These are phyloP conservation scores for Kazachstania taianensis DNA, from an alignment of 805 yeast genomes.

Conservation along the genomic window DNA sequence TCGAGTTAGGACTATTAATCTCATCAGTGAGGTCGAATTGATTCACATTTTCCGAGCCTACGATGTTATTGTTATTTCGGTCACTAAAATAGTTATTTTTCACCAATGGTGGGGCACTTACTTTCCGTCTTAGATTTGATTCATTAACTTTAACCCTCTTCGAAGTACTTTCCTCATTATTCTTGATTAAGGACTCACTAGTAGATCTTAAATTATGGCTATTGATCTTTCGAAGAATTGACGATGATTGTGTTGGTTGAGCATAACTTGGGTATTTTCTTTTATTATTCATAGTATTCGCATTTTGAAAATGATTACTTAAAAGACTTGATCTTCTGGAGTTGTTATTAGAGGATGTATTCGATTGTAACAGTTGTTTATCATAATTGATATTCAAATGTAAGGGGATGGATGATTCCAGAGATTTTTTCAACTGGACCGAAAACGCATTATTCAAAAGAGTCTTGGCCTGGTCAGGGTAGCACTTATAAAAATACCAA, in stretches of 20 bases:
- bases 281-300: constrained; percentile 4
- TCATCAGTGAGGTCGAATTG: constrained; percentile 26
- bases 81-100: too few species aligned
- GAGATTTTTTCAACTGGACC: constrained; percentile 37
- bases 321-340: constrained; percentile 33
- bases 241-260: constrained; percentile 21
- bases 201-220: constrained; percentile 14
- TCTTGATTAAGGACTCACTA: constrained; percentile 17
- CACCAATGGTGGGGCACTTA: constrained; percentile 17
- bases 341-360: constrained; percentile 28
- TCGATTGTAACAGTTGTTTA: constrained; percentile 4
- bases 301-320: constrained; percentile 5
- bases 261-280: constrained; percentile 26
- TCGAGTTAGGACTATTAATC: constrained; percentile 16
- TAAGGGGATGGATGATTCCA: constrained; percentile 49
- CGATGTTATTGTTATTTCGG: constrained; percentile 6
- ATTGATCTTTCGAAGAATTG: constrained; percentile 5
- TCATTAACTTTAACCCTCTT: constrained; percentile 6
- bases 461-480: constrained; percentile 42
- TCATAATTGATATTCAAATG: constrained; percentile 20
- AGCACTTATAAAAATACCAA: constrained; percentile 55
- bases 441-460: constrained; percentile 25
- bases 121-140: constrained; percentile 11
- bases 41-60: constrained; percentile 3
- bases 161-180: constrained; percentile 3